Conservation (phyloP, 192 early-diverging fungal species). For the Coemansia sp. region DNA sequence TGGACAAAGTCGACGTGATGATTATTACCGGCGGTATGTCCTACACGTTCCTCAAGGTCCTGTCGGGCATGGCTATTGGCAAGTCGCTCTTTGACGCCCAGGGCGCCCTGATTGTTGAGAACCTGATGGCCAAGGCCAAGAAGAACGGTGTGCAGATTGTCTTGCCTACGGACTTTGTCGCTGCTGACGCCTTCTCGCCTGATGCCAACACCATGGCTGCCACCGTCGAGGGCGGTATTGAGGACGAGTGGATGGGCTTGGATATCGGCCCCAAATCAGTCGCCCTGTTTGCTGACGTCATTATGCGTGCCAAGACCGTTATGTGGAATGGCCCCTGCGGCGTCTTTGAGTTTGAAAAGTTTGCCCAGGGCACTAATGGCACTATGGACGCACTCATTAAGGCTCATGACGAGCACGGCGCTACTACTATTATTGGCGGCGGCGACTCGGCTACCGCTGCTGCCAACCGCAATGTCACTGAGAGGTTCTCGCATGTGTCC, state of each 20-base stretch:
- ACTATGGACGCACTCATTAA: constrained; percentile 82
- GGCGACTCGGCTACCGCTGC: constrained; percentile 98
- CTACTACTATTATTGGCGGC: constrained; percentile 91
- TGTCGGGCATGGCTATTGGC: constrained; percentile 87
- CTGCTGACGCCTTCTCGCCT: constrained; percentile 82
- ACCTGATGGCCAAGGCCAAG: constrained; percentile 87
- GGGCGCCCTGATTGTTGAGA: constrained; percentile 79
- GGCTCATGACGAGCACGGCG: constrained; percentile 76
- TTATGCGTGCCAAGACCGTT: constrained; percentile 83
- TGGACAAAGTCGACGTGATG: constrained; percentile 91
- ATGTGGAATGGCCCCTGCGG: constrained; percentile 98
- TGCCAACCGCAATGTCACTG: constrained; percentile 78
- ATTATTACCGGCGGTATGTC: constrained; percentile 94
- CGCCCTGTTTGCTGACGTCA: constrained; percentile 64
- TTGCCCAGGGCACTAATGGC: constrained; percentile 79
- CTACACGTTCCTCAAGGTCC: constrained; percentile 96
- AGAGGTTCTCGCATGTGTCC: constrained; percentile 88
- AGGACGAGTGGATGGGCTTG: constrained; percentile 88
- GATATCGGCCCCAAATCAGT: constrained; percentile 85
- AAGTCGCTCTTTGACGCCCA: constrained; percentile 86
- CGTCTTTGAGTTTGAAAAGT: constrained; percentile 97
- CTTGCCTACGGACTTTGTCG: constrained; percentile 87
- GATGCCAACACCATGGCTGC: constrained; percentile 81
- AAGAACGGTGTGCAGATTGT: constrained; percentile 84
- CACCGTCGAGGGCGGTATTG: constrained; percentile 85